Conservation (phyloP, 2,329 filamentous ascomycete genomes). For the Paraphoma sp. region DNA sequence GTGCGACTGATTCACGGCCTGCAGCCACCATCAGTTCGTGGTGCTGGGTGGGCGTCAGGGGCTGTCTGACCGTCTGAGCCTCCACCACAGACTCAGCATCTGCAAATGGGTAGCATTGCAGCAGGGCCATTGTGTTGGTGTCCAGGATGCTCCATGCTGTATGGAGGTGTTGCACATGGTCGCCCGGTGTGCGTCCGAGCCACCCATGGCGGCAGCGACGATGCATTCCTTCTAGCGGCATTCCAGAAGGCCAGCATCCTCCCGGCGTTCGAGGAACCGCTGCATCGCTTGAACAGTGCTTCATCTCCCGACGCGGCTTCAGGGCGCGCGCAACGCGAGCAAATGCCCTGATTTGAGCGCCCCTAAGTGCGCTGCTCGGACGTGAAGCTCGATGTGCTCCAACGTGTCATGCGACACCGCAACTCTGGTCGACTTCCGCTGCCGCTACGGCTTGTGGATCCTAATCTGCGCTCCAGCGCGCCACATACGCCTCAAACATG, state of each 20-base stretch:
- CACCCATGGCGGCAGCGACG: constrained; percentile 20
- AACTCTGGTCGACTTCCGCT: constrained; percentile 1
- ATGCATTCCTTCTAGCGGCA: constrained; percentile 34
- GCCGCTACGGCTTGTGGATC: constrained; percentile 24
- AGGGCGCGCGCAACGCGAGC: neutral
- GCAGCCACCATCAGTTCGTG: constrained; percentile 31
- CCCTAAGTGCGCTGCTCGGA: constrained; percentile 1
- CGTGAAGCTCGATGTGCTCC: neutral
- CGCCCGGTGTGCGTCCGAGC: constrained; percentile 24
- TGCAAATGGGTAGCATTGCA: constrained; percentile 19
- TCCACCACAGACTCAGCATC: constrained; percentile 9
- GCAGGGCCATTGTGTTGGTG: constrained; percentile 14
- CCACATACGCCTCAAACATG: constrained; percentile 42
- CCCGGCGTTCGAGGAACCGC: constrained; percentile 16
- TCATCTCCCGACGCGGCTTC: neutral
- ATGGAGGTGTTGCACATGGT: constrained; percentile 23
- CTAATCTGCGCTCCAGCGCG: constrained; percentile 35
- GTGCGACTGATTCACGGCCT: constrained; percentile 19
- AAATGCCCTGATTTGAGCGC: neutral
- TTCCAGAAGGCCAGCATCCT: constrained; percentile 23
- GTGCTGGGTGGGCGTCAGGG: constrained; percentile 3
- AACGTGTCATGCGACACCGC: constrained; percentile 9
- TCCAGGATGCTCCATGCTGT: constrained; percentile 11
- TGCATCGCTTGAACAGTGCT: constrained; percentile 12
- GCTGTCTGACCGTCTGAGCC: constrained; percentile 1